Evolutionary conservation across 2,329 filamentous ascomycete genomes (phyloP), one percentile per base, ranked within the genome.

Genomic region (Claviceps sp.): DNA sequence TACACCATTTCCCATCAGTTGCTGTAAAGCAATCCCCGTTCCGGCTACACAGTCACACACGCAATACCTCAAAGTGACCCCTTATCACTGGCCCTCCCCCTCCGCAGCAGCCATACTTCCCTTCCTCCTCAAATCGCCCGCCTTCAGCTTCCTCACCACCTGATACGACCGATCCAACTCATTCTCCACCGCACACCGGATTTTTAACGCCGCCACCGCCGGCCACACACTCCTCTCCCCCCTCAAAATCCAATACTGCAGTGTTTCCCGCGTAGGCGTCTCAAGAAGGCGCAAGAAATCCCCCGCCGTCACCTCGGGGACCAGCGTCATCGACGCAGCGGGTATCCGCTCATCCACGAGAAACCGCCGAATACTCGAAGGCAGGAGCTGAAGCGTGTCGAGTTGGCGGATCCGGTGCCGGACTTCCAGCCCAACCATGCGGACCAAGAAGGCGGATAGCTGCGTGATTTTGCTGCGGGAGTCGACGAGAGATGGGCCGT

Each of bases 201-300:
- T 83, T 59, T 85, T 84, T 55, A 97, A 68, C 14, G 89, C 88
- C 36, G 83, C 83, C 3, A 95, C 81, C 2, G 89, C 87, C 0
- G 90, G 91, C 90, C 91, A 97, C 0, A 95, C 89, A 58, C 87
- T 90, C 55, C 83, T 73, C 68, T 97, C 91, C 1, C 91, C 91
- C 51, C 85, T 77, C 36, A 82, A 67, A 51, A 94, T 89, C 91
- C 90, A 96, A 59, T 91, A 86, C 53, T 88, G 81, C 3, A 96
- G 71, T 8, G 81, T 83, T 54, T 84, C 80, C 49, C 79, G 75
- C 0, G 85, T 91, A 1, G 89, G 89, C 34, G 85, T 87, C 65
- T 94, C 86, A n/a, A 96, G 75, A 37, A 96, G 70, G 37, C 84
- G 78, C 43, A 84, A 70, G 63, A 95, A 89, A 66, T 96, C 90